Evolutionary conservation across 192 early-diverging fungal genomes (phyloP).

Genomic region (Coemansia sp.): DNA sequence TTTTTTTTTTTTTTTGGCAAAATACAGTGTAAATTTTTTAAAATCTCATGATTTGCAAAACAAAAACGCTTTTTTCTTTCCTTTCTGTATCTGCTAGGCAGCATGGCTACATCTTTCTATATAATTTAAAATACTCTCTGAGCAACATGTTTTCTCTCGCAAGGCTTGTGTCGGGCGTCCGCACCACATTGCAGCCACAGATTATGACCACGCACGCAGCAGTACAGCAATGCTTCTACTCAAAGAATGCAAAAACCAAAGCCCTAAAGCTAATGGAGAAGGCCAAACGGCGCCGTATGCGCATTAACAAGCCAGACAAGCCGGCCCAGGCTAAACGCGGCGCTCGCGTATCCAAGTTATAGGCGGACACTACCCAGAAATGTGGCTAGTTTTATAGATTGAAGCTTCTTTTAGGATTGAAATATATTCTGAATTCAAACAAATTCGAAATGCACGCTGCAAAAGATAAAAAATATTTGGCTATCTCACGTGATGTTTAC

Average conservation of each 20-base stretch:
- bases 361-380: background rate
- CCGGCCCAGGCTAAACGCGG: constrained; percentile 47
- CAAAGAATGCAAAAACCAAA: constrained; percentile 28
- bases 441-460: background rate
- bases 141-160: constrained; percentile 21
- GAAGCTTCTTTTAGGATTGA: too few species aligned
- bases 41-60: background rate
- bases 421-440: background rate
- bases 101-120: background rate
- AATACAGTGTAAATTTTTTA: background rate
- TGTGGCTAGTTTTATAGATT: too few species aligned
- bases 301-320: constrained; percentile 41
- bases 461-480: background rate
- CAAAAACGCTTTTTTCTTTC: background rate
- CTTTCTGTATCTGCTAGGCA: background rate
- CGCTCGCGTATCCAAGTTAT: constrained; percentile 43
- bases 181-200: background rate
- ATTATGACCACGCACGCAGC: background rate
- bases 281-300: constrained; percentile 50
- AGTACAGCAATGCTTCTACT: constrained; percentile 2
- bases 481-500: background rate
- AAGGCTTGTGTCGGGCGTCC: constrained; percentile 6
- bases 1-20: background rate
- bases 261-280: constrained; percentile 42
- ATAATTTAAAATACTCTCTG: background rate